Conservation (phyloP, 176 grass and related monocot genomes). For the Musa schizocarpa region DNA sequence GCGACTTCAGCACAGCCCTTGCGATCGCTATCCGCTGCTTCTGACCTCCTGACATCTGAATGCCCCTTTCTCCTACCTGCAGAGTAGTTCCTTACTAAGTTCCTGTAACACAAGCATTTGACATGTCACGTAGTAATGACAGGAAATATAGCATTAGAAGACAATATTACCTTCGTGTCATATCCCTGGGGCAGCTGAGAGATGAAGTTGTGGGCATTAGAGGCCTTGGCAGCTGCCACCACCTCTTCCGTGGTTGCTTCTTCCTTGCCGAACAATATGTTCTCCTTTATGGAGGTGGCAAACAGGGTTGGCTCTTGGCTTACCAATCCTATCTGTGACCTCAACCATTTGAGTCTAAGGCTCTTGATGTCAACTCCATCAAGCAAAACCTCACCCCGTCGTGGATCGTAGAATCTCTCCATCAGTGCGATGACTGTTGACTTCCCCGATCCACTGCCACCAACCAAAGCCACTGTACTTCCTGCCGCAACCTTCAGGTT, state of each 20-base stretch:
- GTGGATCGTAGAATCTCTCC: slow-evolving; percentile 45
- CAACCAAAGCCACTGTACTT: slow-evolving; percentile 36
- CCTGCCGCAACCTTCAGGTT: slow-evolving; percentile 25
- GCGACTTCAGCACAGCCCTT: slow-evolving; percentile 30
- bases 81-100: background rate
- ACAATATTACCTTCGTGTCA: slow-evolving; percentile 24
- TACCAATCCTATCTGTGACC: slow-evolving; percentile 45
- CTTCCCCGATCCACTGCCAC: slow-evolving; percentile 50
- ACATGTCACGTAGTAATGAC: background rate
- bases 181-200: slow-evolving; percentile 36
- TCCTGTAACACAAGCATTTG: background rate
- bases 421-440: slow-evolving; percentile 42
- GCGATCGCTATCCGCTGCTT: slow-evolving; percentile 54
- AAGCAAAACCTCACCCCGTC: slow-evolving; percentile 32
- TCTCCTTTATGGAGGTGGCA: slow-evolving; percentile 40
- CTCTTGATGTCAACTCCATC: slow-evolving; percentile 31
- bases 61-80: slow-evolving; percentile 45
- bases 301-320: slow-evolving; percentile 49
- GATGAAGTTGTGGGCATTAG: slow-evolving; percentile 55
- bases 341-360: slow-evolving; percentile 41
- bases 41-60: slow-evolving; percentile 54
- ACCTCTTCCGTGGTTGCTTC: slow-evolving; percentile 30
- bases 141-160: background rate
- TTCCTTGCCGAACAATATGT: slow-evolving; percentile 43
- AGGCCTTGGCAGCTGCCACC: slow-evolving; percentile 35